Conservation (phyloP, 768 basidiomycete species). For the Clitopilus passeckerianus region DNA sequence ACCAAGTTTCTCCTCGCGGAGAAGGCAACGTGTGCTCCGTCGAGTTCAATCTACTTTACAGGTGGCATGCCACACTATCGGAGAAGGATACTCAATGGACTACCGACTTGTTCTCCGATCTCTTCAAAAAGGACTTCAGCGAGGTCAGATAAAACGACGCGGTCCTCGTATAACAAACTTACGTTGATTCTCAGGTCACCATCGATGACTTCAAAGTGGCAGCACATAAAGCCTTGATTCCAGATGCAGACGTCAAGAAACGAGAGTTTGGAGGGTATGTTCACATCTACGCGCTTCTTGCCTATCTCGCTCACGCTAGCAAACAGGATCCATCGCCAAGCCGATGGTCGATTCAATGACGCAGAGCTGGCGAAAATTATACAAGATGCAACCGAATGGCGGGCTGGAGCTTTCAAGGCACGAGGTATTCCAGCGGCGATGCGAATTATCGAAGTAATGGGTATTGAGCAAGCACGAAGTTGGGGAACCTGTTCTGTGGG, state of each 20-base stretch:
- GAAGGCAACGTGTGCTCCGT: constrained; percentile 73
- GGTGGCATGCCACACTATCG: constrained; percentile 66
- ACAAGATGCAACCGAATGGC: constrained; percentile 52
- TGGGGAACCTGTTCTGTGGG: constrained; percentile 74
- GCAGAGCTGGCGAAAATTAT: constrained; percentile 58
- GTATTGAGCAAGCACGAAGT: constrained; percentile 57
- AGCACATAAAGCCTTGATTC: constrained; percentile 22
- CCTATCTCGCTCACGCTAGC: background rate
- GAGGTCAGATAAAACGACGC: constrained; percentile 23
- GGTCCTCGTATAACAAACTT: too few relatives aligned
- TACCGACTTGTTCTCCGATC: constrained; percentile 33
- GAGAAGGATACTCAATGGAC: constrained; percentile 53
- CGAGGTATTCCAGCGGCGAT: constrained; percentile 64
- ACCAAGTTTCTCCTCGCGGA: constrained; percentile 56
- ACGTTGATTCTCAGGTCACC: constrained; percentile 19
- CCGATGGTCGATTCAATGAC: constrained; percentile 56
- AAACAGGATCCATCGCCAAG: constrained; percentile 45
- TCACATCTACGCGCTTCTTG: background rate
- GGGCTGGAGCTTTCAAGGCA: constrained; percentile 63
- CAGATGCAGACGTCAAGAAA: constrained; percentile 29
- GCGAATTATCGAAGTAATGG: constrained; percentile 63
- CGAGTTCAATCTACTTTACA: constrained; percentile 65
- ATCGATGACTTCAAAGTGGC: constrained; percentile 31
- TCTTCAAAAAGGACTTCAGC: constrained; percentile 37
- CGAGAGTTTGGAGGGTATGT: constrained; percentile 56